Evolutionary conservation across 2,329 filamentous ascomycete genomes (phyloP).

Genomic region (Talaromyces sp.): DNA sequence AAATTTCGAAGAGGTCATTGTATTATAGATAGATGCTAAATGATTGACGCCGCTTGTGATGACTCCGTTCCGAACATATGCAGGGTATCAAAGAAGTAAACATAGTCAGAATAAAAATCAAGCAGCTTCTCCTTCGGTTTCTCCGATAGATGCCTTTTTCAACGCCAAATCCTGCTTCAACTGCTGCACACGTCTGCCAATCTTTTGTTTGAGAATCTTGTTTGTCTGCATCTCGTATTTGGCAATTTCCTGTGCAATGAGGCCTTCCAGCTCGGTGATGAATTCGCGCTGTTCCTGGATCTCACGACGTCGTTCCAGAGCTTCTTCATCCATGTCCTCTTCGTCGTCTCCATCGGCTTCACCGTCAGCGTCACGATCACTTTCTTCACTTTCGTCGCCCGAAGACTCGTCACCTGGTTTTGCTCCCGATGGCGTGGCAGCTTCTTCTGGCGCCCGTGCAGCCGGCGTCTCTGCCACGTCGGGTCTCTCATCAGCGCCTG

Average conservation of each 20-base stretch:
- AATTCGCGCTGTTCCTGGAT: constrained; percentile 45
- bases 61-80: not conserved
- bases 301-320: constrained; percentile 40
- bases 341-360: constrained; percentile 28
- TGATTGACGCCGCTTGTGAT: not conserved
- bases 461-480: constrained; percentile 25
- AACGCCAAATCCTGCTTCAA: constrained; percentile 44
- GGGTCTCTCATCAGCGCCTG: constrained; percentile 33
- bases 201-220: constrained; percentile 41
- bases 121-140: constrained; percentile 26
- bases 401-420: constrained; percentile 38
- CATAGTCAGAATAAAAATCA: not conserved
- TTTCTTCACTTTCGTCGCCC: constrained; percentile 41
- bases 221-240: constrained; percentile 42
- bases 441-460: constrained; percentile 25
- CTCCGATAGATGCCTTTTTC: constrained; percentile 44
- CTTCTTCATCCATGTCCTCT: constrained; percentile 44
- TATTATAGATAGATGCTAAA: constrained; percentile 3
- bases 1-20: not conserved
- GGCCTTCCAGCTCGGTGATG: constrained; percentile 42
- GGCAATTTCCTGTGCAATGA: constrained; percentile 38
- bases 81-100: constrained; percentile 14
- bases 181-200: constrained; percentile 43
- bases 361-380: constrained; percentile 28
- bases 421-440: constrained; percentile 32